Evolutionary conservation across 2,329 filamentous ascomycete species (phyloP), one percentile per base, ranked within the genome.

Genomic region (Lachnellula suecica): DNA sequence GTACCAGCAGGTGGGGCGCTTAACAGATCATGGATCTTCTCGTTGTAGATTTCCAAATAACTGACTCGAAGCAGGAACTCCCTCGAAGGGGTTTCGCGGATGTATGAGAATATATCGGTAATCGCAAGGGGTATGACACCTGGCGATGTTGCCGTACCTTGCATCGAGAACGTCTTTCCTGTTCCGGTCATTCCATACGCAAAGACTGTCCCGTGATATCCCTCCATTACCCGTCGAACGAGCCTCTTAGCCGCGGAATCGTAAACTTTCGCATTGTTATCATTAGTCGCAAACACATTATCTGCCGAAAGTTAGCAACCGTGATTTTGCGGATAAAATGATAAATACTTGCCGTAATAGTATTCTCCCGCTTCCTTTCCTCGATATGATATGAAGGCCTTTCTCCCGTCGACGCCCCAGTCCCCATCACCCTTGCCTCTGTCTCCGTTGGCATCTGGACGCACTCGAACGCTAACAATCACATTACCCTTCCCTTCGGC

Each of bases 111-210:
- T 47, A 99, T 99, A 68, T 99, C 94, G 57, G 94, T 97, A 63
- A 99, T 97, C 35, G 94, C 94, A 35, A 97, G 78, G 6, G 94
- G 94, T 51, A 99, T 99, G 24, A 99, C 94, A 74, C 94, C 94
- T 1, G 94, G 94, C 35, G 91, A 96, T 2, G 89, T 90, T 42
- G 92, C 91, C 10, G 94, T 99, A 63, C 94, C 94, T 75, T 99
- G 94, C 94, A 99, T 99, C 35, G 93, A 97, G 70, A 97, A 99
- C 1, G 94, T 99, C 75, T 99, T 99, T 62, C 94, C 94, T 0
- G 94, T 97, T 57, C 94, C 94, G 4, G 94, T 99, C 92, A 97
- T 97, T 67, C 94, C 94, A 70, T 99, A 99, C 17, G 93, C 93
- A 69, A 99, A 97, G 22, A 99, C 94, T 1, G 94, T 99, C 53